Evolutionary conservation across 148 eudicot genomes (phyloP), one percentile per base, ranked within the genome.

Genomic region (Nyssa sinensis): DNA sequence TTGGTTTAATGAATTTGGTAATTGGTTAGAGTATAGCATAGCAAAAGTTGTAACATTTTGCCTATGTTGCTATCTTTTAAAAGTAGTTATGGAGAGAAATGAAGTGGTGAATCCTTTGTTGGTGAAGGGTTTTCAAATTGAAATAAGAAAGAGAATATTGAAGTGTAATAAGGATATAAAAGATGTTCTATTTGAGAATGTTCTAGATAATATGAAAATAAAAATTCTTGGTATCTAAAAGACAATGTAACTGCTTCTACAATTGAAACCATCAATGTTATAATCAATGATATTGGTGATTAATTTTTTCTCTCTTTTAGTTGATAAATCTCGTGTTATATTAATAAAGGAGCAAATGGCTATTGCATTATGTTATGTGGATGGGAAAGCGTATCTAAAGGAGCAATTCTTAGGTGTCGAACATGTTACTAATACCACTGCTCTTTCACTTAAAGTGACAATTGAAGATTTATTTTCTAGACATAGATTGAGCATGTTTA

Each of bases 21-120:
- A 7, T 29, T 62, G 37, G 21, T 62, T 72, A 19, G 67, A 72
- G 57, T 72, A 72, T 39, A 72, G 35, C 19, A 72, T 39, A 13
- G 2, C 25, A 11, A 72, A 62, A 44, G 67, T 62, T 62, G 74
- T 32, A 25, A 9, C 64, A 13, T 69, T 35, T 35, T 35, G 39
- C 39, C 7, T 35, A 35, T 35, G 39, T 35, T 35, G 39, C 39
- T 35, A 35, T 53, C 23, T 53, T 53, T 53, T 53, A 10, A 14
- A 53, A 14, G 4, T 4, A n/a, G n/a, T n/a, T n/a, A n/a, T n/a
- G n/a, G n/a, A n/a, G n/a, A n/a, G n/a, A n/a, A n/a, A n/a, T n/a
- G 59, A 53, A 53, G 23, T 5, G 23, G 23, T 53, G 59, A 53
- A 4, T 53, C 59, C 13, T 53, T 53, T 2, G 17, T 53, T 8